These are phyloP conservation scores for rapeseed (Brassica napus) DNA, from an alignment of 345 rosid species.

Conservation along the genomic window Da-Ae NC_063444.1:7575001-7575500, in stretches of 20 bases:
- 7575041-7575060: conserved; percentile 41
- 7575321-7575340: neutral
- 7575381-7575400: neutral
- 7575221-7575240: neutral
- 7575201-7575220: neutral
- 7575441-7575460: too few relatives aligned
- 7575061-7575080: conserved; percentile 33
- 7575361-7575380: neutral
- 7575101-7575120: conserved; percentile 27
- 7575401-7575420: neutral
- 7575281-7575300: neutral
- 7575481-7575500: too few relatives aligned
- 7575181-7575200: neutral
- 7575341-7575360: neutral
- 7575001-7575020: conserved; percentile 36
- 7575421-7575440: conserved; percentile 5
- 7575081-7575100: conserved; percentile 31
- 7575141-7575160: neutral
- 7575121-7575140: neutral
- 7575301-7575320: neutral
- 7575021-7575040: conserved; percentile 44
- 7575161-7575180: neutral
- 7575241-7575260: neutral
- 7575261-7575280: neutral
- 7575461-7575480: too few relatives aligned